These are phyloP conservation scores for Diophrys appendiculata DNA, from an alignment of 73 alveolate species.

Conservation along the genomic window DNA sequence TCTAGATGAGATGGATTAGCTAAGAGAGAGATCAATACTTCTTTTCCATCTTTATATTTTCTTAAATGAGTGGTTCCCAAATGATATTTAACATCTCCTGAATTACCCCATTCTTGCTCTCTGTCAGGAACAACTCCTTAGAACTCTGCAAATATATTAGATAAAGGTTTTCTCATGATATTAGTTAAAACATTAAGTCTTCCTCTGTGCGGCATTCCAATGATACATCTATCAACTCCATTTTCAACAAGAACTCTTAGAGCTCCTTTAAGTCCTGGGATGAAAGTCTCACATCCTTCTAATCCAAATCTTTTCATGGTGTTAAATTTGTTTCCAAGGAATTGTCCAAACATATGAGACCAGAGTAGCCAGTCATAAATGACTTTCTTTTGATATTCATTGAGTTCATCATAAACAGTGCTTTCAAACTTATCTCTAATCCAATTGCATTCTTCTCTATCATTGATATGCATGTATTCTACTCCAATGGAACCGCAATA, in stretches of 20 bases:
- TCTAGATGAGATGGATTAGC: constrained; percentile 98
- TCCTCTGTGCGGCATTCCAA: constrained; percentile 99
- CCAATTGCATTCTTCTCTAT: constrained; percentile 84
- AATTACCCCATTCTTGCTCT: constrained; percentile 62
- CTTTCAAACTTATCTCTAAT: constrained; percentile 78
- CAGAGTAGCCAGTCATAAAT: constrained; percentile 69
- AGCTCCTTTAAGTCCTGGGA: constrained; percentile 80
- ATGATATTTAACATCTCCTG: constrained; percentile 91
- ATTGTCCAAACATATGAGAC: constrained; percentile 73
- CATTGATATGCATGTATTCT: constrained; percentile 84
- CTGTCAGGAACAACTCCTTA: constrained; percentile 29
- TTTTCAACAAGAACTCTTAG: constrained; percentile 79
- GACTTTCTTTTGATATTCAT: constrained; percentile 58
- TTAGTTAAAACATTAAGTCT: constrained; percentile 90
- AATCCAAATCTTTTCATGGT: constrained; percentile 93
- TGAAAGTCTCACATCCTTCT: constrained; percentile 86
- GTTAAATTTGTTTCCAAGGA: constrained; percentile 81
- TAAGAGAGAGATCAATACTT: constrained; percentile 58
- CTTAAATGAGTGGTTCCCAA: constrained; percentile 66
- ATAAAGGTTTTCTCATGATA: constrained; percentile 81
- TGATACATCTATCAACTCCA: constrained; percentile 79
- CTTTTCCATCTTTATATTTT: constrained; percentile 48
- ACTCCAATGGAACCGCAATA: constrained; percentile 82
- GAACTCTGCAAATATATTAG: constrained; percentile 72
- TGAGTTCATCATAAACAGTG: constrained; percentile 48